Evolutionary conservation across 116 monocot species (phyloP).

Genomic region (Dioscorea cayenensis): DNA sequence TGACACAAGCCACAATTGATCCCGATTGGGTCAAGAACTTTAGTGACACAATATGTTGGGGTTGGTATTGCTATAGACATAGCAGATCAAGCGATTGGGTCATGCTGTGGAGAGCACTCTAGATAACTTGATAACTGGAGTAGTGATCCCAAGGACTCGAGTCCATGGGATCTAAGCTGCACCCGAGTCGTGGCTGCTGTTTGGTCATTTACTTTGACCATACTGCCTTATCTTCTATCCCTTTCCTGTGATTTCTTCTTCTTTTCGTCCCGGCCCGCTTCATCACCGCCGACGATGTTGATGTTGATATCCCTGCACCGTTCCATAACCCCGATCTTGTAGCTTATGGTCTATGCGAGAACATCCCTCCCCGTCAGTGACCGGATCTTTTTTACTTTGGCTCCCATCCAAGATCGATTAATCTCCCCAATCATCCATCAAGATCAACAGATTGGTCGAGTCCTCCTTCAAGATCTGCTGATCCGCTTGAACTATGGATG

Average conservation of each 20-base stretch:
- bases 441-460: not conserved
- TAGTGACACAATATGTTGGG: not conserved
- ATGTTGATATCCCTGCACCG: slow-evolving; percentile 8
- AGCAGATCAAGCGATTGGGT: slow-evolving; percentile 87
- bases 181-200: too few species aligned
- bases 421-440: not conserved
- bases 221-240: too few species aligned
- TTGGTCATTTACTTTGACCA: too few species aligned
- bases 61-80: slow-evolving; percentile 55
- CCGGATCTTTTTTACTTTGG: not conserved
- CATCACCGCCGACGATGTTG: slow-evolving; percentile 12
- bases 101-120: slow-evolving; percentile 83
- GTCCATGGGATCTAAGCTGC: too few species aligned
- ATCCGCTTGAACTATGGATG: too few species aligned
- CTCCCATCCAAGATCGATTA: not conserved
- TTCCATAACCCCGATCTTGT: slow-evolving; percentile 7
- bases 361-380: not conserved
- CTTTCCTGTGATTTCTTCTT: too few species aligned
- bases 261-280: not conserved
- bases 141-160: too few species aligned
- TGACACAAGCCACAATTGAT: slow-evolving; percentile 61
- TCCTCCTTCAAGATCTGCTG: slow-evolving; percentile 7
- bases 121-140: slow-evolving; percentile 88
- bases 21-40: slow-evolving; percentile 31
- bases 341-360: slow-evolving; percentile 19